Percentiles rank a stretch among this genome's conserved stretches.
These are phyloP conservation scores for Cryptomeria japonica DNA, from an alignment of 75 land plant genomes.

Conservation along the genomic window DNA sequence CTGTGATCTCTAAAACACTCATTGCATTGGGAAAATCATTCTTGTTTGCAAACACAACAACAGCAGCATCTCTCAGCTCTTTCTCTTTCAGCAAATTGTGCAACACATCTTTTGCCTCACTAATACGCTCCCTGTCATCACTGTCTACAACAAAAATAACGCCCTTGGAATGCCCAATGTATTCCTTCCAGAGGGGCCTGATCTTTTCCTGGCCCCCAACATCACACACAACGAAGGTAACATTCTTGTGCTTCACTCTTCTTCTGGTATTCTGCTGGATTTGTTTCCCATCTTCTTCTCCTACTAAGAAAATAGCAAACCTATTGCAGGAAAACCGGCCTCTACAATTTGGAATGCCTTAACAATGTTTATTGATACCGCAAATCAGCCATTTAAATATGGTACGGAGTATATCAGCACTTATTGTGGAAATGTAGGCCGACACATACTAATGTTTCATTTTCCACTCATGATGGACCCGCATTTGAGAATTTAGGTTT, in stretches of 20 bases:
- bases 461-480: no score
- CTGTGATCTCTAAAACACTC: constrained; percentile 12
- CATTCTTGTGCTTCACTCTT: constrained; percentile 12
- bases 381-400: no score
- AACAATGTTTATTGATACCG: no score
- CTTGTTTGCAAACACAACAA: constrained; percentile 27
- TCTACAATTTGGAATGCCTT: no score
- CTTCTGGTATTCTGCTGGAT: no score
- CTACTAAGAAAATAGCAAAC: no score
- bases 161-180: not conserved
- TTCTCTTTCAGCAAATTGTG: not conserved
- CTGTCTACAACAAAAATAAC: not conserved
- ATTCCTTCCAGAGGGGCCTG: not conserved
- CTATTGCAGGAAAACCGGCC: no score
- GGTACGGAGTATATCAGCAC: no score
- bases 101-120: not conserved
- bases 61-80: not conserved
- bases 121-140: not conserved
- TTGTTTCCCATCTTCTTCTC: not conserved
- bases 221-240: constrained; percentile 30
- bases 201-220: constrained; percentile 25
- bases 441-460: no score
- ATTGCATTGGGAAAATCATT: constrained; percentile 14
- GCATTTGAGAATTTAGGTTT: no score
- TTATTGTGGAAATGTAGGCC: no score